A percentile compares a stretch with the other conserved stretches of the same genome.
Conservation (phyloP, 441 rosid species). For the Gossypium gossypioides region DNA sequence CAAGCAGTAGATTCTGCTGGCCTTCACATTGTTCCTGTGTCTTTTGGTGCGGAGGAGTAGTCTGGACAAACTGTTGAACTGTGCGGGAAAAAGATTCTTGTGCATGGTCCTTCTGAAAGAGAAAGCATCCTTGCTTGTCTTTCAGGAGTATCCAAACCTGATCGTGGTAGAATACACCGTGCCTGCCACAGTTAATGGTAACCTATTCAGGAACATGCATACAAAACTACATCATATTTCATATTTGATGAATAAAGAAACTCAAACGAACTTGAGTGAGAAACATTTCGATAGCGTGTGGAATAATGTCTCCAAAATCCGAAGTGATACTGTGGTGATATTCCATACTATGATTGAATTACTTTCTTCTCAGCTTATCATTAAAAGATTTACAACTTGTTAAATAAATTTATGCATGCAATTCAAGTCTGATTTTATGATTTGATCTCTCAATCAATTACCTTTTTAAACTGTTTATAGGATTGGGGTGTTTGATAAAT, state of each 20-base stretch:
- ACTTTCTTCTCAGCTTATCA: neutral
- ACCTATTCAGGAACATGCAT: neutral
- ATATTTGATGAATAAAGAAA: neutral
- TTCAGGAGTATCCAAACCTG: slow-evolving; percentile 47
- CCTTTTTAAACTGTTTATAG: neutral
- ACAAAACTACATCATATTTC: neutral
- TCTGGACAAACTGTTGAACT: slow-evolving; percentile 49
- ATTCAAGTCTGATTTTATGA: neutral
- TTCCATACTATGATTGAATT: neutral
- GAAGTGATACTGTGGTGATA: neutral
- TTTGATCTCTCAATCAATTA: neutral
- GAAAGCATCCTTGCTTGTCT: slow-evolving; percentile 52
- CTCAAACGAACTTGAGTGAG: neutral
- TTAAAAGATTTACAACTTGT: neutral
- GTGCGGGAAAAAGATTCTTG: slow-evolving; percentile 56
- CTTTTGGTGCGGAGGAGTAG: slow-evolving; percentile 62
- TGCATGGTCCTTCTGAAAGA: slow-evolving; percentile 65
- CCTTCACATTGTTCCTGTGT: slow-evolving; percentile 57
- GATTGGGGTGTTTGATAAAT: slow-evolving; percentile 6
- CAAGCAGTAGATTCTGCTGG: slow-evolving; percentile 80
- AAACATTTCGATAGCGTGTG: neutral
- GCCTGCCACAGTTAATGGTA: slow-evolving; percentile 79
- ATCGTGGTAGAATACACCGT: slow-evolving; percentile 76
- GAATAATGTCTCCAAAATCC: neutral
- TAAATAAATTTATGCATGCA: neutral